Evolutionary conservation across 108 stramenopile genomes (phyloP), one percentile per base, ranked within the genome.

Genomic region (Schizochytrium sp.): DNA sequence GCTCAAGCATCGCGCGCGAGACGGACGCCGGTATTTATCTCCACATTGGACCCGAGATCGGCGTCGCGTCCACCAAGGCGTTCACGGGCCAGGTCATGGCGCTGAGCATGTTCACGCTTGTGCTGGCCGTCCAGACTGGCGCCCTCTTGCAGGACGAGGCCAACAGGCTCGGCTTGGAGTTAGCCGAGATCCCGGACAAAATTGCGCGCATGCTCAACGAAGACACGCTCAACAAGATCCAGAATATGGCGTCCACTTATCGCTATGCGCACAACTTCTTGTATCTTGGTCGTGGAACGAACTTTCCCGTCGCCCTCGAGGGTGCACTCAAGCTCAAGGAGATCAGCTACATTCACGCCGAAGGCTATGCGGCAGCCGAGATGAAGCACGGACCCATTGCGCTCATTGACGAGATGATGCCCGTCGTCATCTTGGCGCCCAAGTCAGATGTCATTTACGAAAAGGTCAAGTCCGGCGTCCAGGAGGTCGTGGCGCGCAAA

Each of bases 321-420:
- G 99, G 98, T 4, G 98, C 99, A 5, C 92, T 99, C 48, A 99
- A 99, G 93, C 96, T 99, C 87, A 99, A 99, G 92, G 99, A 99
- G 93, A 98, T 98, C 96, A 96, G 96, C 88, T 99, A 99, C 90
- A 89, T 99, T 12, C 98, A 99, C 90, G 99, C 99, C 25, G 98
- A 99, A 92, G 99, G 97, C 0, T 99, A 98, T 93, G 96, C 96
- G 72, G 99, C 98, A 41, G 98, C 98, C 44, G 99, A 98, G 44
- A 90, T 99, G 89, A 99, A 99, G 95, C 99, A 99, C 92, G 99
- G 98, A 4, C 98, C 98, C 21, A 98, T 99, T 89, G 98, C 98
- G 12, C 91, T 98, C 58, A 97, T 99, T 87, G 98, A 98, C 87
- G 94, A 95, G 93, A 95, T 60, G n/a, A 99, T 89, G 98, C 99